These are phyloP conservation scores for Veloboletus limbatus DNA, from an alignment of 1,284 basidiomycete genomes.

Conservation along the genomic window DNA sequence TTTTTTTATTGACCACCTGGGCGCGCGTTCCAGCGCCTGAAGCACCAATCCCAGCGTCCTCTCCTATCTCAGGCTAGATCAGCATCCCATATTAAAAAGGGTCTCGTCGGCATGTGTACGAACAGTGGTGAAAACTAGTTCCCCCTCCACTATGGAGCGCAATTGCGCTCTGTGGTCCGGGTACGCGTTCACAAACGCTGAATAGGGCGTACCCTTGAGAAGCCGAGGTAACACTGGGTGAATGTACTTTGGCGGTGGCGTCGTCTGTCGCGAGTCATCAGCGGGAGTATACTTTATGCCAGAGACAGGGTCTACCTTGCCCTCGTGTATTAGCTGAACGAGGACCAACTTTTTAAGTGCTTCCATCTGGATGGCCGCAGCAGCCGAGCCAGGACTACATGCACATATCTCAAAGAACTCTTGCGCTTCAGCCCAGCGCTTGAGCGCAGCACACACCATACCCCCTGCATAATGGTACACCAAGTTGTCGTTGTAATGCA, in stretches of 20 bases:
- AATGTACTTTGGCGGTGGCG: slow-evolving; percentile 67
- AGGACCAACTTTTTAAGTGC: slow-evolving; percentile 80
- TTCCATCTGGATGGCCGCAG: slow-evolving; percentile 76
- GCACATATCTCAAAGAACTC: slow-evolving; percentile 78
- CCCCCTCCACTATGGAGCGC: slow-evolving; percentile 48
- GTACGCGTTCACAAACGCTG: slow-evolving; percentile 59
- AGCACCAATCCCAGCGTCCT: slow-evolving; percentile 66
- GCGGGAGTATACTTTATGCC: not conserved
- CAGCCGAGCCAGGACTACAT: slow-evolving; percentile 62
- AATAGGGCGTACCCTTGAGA: slow-evolving; percentile 63
- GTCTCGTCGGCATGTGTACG: slow-evolving; percentile 15
- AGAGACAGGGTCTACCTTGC: slow-evolving; percentile 46
- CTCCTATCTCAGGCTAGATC: slow-evolving; percentile 47
- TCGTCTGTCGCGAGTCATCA: slow-evolving; percentile 39
- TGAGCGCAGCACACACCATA: slow-evolving; percentile 57
- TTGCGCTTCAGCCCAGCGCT: slow-evolving; percentile 61
- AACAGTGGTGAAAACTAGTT: slow-evolving; percentile 52
- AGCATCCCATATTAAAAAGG: slow-evolving; percentile 5
- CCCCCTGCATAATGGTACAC: slow-evolving; percentile 77
- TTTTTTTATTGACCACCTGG: slow-evolving; percentile 72
- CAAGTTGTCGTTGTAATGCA: slow-evolving; percentile 73
- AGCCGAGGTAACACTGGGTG: slow-evolving; percentile 51
- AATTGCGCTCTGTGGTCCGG: slow-evolving; percentile 48
- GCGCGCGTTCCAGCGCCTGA: slow-evolving; percentile 62
- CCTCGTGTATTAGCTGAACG: slow-evolving; percentile 71